Evolutionary conservation across 192 early-diverging fungal species (phyloP), one percentile per base, ranked within the genome.

Genomic region (Spinellus fusiger): DNA sequence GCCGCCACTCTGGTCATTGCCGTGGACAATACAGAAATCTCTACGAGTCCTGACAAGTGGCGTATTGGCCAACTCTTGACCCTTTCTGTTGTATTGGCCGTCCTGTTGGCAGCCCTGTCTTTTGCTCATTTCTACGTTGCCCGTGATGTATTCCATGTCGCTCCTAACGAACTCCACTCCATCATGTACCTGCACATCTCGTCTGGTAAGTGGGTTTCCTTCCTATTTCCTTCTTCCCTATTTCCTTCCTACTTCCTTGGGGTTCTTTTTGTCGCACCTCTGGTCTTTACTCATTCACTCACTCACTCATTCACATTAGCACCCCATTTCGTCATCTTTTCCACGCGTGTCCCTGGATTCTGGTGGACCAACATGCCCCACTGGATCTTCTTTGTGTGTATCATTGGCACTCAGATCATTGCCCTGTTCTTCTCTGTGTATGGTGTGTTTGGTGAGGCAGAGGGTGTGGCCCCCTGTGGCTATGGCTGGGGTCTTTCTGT

Each of bases 171-270:
- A 12, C 75, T 95, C 35, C 84, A 94, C 65, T 89, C 94, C 27
- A 89, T 94, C 71, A 95, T 96, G 83, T 95, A 96, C 73, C 83
- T 96, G 35, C 86, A 96, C 59, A 91, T 96, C 57, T 93, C 92
- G 16, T 92, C 89, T 26, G 63, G 63, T 65, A 63, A 32, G 38
- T 3, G 26, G 4, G 33, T 23, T 84, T 80, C 40, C 92, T 89
- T 34, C 28, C 15, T n/a, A n/a, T n/a, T n/a, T n/a, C n/a, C n/a
- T n/a, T n/a, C n/a, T n/a, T n/a, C n/a, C n/a, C n/a, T n/a, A n/a
- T n/a, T n/a, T n/a, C n/a, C n/a, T n/a, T n/a, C n/a, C n/a, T n/a
- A n/a, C n/a, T n/a, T n/a, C n/a, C n/a, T n/a, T n/a, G n/a, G n/a
- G n/a, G n/a, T n/a, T n/a, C n/a, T n/a, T n/a, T n/a, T n/a, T n/a